phyloP scores from a whole-genome alignment of 2,329 filamentous ascomycete genomes.

The Cucurbitaria berberidis region DNA sequence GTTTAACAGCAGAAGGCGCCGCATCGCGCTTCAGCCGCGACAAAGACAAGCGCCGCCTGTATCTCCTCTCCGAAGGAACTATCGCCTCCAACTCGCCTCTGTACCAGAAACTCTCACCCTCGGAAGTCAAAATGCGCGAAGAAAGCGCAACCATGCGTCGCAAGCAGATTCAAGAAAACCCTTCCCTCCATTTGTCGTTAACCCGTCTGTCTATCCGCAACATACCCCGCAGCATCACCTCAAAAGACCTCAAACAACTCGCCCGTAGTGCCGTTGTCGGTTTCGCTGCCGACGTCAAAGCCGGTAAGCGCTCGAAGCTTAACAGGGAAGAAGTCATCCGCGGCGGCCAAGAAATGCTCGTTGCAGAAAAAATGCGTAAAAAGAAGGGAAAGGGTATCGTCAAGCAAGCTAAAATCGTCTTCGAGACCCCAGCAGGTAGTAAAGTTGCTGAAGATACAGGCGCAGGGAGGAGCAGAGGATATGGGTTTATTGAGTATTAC shows the following conservation, averaged over 20 bases:
- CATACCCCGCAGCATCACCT: slow-evolving; percentile 79
- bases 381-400: slow-evolving; percentile 86
- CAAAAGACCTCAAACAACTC: slow-evolving; percentile 88
- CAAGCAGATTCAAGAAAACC: slow-evolving; percentile 88
- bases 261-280: slow-evolving; percentile 92
- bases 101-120: slow-evolving; percentile 75
- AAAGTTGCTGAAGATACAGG: slow-evolving; percentile 81
- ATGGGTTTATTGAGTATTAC: slow-evolving; percentile 96
- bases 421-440: slow-evolving; percentile 82
- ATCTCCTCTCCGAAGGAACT: slow-evolving; percentile 84
- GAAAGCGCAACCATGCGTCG: slow-evolving; percentile 86
- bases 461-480: slow-evolving; percentile 84
- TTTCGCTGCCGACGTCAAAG: slow-evolving; percentile 88
- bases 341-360: slow-evolving; percentile 78
- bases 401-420: slow-evolving; percentile 92
- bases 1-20: slow-evolving; percentile 72
- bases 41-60: slow-evolving; percentile 89
- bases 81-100: slow-evolving; percentile 79
- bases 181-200: slow-evolving; percentile 83
- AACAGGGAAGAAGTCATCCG: slow-evolving; percentile 88
- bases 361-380: slow-evolving; percentile 80
- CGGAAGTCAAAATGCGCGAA: slow-evolving; percentile 87
- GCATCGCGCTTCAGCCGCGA: slow-evolving; percentile 70
- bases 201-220: slow-evolving; percentile 92
- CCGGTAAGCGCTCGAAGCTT: slow-evolving; percentile 74